Base-by-base conservation (phyloP, 306 rosid species). In the Citrullus mucosospermus region DNA sequence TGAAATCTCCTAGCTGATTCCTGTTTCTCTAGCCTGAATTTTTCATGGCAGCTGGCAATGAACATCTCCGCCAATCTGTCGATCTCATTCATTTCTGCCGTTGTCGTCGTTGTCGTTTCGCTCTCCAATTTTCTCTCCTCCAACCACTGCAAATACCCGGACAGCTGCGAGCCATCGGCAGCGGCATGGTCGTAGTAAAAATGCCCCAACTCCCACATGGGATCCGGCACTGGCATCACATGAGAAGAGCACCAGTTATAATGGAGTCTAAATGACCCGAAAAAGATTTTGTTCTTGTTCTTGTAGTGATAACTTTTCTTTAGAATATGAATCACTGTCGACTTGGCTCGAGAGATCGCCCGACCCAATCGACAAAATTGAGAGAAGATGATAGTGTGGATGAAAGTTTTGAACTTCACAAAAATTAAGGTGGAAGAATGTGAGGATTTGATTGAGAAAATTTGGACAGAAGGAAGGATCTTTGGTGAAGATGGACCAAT, bases 251-350 rank as follows among this genome's bases (percentile, higher is more conserved):
- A 84, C 93, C 97, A 96, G 44, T 96, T 91, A 46, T 92, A 96
- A 88, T 92, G 99, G 51, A 96, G 85, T 55, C 99, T 82, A 74
- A 92, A 96, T 5, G 99, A 96, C 4, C 99, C 99, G 12, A 91
- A 76, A 43, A 91, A 72, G 8, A 90, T 76, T 63, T 85, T 85
- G 55, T 76, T 91, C 43, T 80, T 86, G 15, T 78, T 65, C 63
- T 78, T 80, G 41, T 60, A 53, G 12, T 8, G 83, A 39, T 87
- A 81, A 80, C 75, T 82, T 14, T 77, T 62, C 51, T 69, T 86
- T 7, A 88, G 44, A 57, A 79, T 60, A 0, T 76, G 79, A 5
- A 87, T 15, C 28, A 89, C n/a, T 3, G 81, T 14, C 34, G 89
- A 43, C 61, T 88, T 95, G 84, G 85, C 81, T 58, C 84, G 87